phyloP scores from a whole-genome alignment of 805 yeast species.

The Metahyphopichia silvanorum region DNA sequence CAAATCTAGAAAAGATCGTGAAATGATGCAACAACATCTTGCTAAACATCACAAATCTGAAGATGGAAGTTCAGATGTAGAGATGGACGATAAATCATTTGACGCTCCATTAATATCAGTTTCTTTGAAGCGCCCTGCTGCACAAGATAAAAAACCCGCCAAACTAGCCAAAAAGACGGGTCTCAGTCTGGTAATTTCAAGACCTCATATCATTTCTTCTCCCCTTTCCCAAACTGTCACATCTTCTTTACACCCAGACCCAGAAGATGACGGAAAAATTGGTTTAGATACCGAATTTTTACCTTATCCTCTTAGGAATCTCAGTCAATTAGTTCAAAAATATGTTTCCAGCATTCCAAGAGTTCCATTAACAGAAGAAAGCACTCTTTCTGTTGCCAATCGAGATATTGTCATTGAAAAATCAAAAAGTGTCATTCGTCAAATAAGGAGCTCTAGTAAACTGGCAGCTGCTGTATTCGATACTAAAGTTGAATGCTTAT shows the following conservation, averaged over 20 bases:
- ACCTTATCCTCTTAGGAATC: conserved; percentile 21
- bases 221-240: no score
- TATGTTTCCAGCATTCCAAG: conserved; percentile 6
- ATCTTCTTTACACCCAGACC: neutral
- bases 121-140: conserved; percentile 5
- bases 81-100: conserved; percentile 1
- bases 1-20: conserved; percentile 23
- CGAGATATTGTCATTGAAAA: conserved; percentile 16
- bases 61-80: conserved; percentile 3
- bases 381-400: conserved; percentile 15
- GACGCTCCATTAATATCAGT: no score
- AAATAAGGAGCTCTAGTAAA: conserved; percentile 21
- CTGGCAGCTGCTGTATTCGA: conserved; percentile 24
- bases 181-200: conserved; percentile 1
- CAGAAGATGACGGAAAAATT: conserved; percentile 6
- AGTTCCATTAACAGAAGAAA: conserved; percentile 11
- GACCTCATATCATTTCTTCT: no score
- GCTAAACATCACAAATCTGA: neutral
- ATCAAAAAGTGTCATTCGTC: conserved; percentile 25
- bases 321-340: conserved; percentile 10
- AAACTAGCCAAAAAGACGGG: conserved; percentile 5
- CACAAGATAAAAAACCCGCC: conserved; percentile 1
- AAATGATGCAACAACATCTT: conserved; percentile 3
- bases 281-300: conserved; percentile 7
- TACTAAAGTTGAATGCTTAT: conserved; percentile 21